Evolutionary conservation across 768 basidiomycete species (phyloP).

Genomic region (Termitomyces sp.): DNA sequence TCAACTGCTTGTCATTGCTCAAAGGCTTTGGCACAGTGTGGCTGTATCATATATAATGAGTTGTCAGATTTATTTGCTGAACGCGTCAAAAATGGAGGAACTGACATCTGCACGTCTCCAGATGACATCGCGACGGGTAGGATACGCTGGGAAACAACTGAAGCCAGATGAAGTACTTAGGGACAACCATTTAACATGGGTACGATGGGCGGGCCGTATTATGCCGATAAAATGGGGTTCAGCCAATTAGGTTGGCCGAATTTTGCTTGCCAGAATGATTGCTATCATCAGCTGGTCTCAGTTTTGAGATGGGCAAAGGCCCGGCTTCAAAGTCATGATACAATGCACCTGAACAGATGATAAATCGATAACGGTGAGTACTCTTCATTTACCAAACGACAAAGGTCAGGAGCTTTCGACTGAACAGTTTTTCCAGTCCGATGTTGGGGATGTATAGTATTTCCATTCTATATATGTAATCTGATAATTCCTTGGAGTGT

Average conservation of each 20-base stretch:
- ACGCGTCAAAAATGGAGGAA: neutral
- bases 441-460: neutral
- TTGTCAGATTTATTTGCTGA: conserved; percentile 1
- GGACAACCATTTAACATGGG: neutral
- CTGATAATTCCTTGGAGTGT: conserved; percentile 5
- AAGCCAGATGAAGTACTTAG: no score
- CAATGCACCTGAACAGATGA: neutral
- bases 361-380: no score
- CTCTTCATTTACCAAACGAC: neutral
- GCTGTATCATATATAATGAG: conserved; percentile 30
- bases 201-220: conserved; percentile 1
- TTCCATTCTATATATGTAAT: neutral
- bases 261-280: neutral
- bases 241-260: conserved; percentile 20
- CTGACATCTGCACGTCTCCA: conserved; percentile 37
- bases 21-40: conserved; percentile 36
- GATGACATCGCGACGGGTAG: conserved; percentile 37
- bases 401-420: neutral
- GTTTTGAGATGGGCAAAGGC: no score
- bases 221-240: conserved; percentile 2
- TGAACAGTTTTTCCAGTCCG: neutral
- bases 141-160: neutral
- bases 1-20: conserved; percentile 41
- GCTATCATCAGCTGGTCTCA: neutral
- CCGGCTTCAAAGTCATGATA: no score